These are phyloP conservation scores for Vicia sativa DNA, from an alignment of 306 rosid species.

Conservation along the genomic window DNA sequence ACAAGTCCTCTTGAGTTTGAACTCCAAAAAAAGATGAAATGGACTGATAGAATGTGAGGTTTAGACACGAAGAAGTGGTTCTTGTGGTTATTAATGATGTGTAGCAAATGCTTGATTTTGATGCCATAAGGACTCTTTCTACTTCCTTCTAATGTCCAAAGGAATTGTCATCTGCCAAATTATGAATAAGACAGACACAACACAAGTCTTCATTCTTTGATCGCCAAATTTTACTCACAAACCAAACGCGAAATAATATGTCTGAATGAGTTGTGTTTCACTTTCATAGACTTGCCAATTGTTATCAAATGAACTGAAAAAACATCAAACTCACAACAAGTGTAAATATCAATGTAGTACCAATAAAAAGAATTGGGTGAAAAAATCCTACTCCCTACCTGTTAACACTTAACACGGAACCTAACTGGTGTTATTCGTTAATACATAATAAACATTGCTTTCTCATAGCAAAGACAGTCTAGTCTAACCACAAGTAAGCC, in stretches of 20 bases:
- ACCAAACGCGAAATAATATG: neutral
- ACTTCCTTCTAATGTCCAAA: too few relatives aligned
- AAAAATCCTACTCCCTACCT: neutral
- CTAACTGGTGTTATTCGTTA: neutral
- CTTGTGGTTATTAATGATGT: neutral
- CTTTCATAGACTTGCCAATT: neutral
- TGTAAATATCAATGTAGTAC: neutral
- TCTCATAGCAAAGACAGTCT: neutral
- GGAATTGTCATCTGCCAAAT: neutral
- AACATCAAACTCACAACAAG: neutral
- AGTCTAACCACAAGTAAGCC: neutral
- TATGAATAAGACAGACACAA: neutral
- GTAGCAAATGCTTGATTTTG: slow-evolving; percentile 14
- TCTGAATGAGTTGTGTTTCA: neutral
- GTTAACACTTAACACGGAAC: neutral
- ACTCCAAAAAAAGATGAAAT: too few relatives aligned
- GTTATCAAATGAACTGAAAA: neutral
- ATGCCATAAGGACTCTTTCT: neutral
- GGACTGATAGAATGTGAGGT: too few relatives aligned
- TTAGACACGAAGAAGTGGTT: neutral
- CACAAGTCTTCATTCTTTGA: neutral
- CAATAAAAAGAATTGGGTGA: neutral
- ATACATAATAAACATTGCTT: neutral
- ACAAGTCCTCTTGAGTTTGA: slow-evolving; percentile 12
- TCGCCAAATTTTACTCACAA: neutral